Percentiles rank a stretch among this genome's conserved stretches.
These are phyloP conservation scores for Quercus glauca DNA, from an alignment of 306 rosid genomes.

Conservation along the genomic window DNA sequence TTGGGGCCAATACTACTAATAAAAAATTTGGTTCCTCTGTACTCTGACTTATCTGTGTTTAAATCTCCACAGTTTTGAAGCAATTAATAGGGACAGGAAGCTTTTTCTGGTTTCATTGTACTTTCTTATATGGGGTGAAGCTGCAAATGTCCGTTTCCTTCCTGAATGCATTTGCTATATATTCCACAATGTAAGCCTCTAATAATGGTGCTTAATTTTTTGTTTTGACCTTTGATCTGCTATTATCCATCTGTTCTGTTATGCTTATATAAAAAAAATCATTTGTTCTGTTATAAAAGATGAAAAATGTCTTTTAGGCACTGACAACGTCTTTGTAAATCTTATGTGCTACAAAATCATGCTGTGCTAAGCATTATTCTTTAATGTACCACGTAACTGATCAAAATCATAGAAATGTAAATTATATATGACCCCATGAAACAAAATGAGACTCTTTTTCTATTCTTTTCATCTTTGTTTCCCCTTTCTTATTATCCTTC, in stretches of 20 bases:
- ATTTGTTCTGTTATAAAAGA: neutral
- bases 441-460: too few species aligned
- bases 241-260: neutral
- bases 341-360: neutral
- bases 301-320: neutral
- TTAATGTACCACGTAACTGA: neutral
- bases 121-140: constrained; percentile 98
- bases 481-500: too few species aligned
- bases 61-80: constrained; percentile 67
- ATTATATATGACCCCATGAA: neutral
- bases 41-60: constrained; percentile 24
- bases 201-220: constrained; percentile 3
- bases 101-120: constrained; percentile 79
- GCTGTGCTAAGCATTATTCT: neutral
- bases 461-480: too few species aligned
- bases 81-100: constrained; percentile 84
- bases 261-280: too few species aligned
- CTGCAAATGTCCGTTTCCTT: constrained; percentile 97
- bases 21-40: constrained; percentile 6
- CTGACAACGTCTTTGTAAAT: neutral
- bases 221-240: neutral
- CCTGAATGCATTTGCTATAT: constrained; percentile 97
- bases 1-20: too few species aligned
- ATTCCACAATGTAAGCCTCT: constrained; percentile 83
- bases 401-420: neutral